Percentiles rank a stretch among this genome's conserved stretches.
Conservation (phyloP, 148 eudicot genomes). For the Nepenthes gracilis region DNA sequence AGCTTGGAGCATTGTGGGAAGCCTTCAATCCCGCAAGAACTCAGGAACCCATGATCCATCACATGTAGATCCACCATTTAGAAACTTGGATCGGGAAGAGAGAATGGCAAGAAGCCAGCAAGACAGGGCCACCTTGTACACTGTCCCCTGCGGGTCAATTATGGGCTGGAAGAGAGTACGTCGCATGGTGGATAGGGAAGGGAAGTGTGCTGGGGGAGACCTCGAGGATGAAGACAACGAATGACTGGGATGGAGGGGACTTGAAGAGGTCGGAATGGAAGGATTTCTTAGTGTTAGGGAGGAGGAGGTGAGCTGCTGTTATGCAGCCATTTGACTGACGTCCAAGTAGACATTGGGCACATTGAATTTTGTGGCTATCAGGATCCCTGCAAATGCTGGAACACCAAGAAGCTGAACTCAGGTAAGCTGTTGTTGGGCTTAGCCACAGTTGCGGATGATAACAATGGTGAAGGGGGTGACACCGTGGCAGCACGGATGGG, state of each 20-base stretch:
- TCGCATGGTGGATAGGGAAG: neutral
- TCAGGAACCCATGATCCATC: no score
- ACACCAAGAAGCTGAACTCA: conserved; percentile 9
- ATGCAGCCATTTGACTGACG: conserved; percentile 74
- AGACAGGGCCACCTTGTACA: no score
- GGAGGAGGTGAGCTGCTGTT: conserved; percentile 58
- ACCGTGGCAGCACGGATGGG: no score
- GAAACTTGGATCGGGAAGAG: no score
- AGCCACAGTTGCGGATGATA: conserved; percentile 43
- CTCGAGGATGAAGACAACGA: conserved; percentile 77
- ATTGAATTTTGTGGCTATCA: conserved; percentile 48
- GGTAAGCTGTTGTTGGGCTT: conserved; percentile 16
- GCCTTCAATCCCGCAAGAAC: no score
- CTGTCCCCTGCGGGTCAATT: no score
- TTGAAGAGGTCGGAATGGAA: conserved; percentile 60
- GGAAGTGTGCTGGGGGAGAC: conserved; percentile 4
- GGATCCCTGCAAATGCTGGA: conserved; percentile 45
- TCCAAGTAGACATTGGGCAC: conserved; percentile 61
- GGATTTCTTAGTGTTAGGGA: conserved; percentile 43
- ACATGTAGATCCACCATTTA: no score
- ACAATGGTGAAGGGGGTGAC: conserved; percentile 62
- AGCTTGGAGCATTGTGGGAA: no score
- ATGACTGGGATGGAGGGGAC: conserved; percentile 57
- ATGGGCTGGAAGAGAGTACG: neutral
- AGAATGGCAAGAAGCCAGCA: no score